Evolutionary conservation across 208 protist genomes (phyloP).

Genomic region (Balamuthia mandrillaris): DNA sequence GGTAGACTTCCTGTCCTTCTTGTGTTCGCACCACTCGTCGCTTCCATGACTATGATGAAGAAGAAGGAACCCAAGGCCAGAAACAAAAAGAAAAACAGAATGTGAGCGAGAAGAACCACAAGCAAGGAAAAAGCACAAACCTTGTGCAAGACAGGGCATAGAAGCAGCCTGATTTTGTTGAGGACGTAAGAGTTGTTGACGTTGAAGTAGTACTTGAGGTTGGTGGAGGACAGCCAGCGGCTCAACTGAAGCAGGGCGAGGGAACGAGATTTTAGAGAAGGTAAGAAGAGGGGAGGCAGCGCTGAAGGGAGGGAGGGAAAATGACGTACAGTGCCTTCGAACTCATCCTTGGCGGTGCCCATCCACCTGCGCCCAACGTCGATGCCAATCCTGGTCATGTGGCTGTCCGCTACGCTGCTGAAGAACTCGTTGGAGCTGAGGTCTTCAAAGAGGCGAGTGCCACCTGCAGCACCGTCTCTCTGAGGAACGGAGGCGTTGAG

Average conservation of each 20-base stretch:
- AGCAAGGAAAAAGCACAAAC: background rate
- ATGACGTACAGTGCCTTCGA: no score
- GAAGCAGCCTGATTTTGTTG: slow-evolving; percentile 68
- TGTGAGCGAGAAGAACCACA: no score
- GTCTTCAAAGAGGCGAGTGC: background rate
- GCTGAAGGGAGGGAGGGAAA: no score
- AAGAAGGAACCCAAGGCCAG: background rate
- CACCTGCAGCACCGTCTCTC: no score
- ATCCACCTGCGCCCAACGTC: no score
- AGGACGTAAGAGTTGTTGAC: slow-evolving; percentile 75
- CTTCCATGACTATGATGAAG: background rate
- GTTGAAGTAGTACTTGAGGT: slow-evolving; percentile 67
- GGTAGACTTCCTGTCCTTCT: slow-evolving; percentile 3
- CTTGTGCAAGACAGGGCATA: slow-evolving; percentile 67
- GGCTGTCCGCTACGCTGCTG: background rate
- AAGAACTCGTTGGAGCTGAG: background rate
- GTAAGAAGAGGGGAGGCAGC: no score
- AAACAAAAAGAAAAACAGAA: background rate
- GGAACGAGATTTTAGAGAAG: no score
- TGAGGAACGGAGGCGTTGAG: no score
- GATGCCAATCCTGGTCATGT: background rate
- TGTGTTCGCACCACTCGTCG: slow-evolving; percentile 3
- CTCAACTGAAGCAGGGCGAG: no score
- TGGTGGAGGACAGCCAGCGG: no score
- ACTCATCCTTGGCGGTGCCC: no score